Conservation (phyloP, 2,329 filamentous ascomycete species). For the Seiridium cupressi region DNA sequence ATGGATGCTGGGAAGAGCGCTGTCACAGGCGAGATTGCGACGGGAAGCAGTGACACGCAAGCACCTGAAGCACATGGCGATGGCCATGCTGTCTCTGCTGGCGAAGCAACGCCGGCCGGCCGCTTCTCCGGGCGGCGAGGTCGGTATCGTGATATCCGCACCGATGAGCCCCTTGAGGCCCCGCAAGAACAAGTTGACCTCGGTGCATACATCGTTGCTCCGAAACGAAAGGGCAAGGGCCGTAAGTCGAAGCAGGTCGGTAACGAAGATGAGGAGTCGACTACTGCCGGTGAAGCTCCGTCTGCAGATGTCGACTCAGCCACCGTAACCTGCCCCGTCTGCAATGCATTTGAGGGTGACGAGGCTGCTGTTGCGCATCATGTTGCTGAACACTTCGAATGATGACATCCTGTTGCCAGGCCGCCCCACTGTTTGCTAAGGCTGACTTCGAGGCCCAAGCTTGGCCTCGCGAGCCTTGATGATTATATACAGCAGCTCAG, state of each 20-base stretch:
- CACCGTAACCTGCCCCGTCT: conserved; percentile 59
- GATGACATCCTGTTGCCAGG: background rate
- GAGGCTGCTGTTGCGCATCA: conserved; percentile 67
- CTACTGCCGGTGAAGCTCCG: conserved; percentile 12
- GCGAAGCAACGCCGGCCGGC: conserved; percentile 11
- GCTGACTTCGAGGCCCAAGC: background rate
- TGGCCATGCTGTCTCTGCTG: background rate
- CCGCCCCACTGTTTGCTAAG: background rate
- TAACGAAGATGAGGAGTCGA: conserved; percentile 9
- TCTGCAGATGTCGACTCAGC: conserved; percentile 24
- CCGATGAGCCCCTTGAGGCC: conserved; percentile 32
- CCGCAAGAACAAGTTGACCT: conserved; percentile 46
- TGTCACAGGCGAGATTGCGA: conserved; percentile 13
- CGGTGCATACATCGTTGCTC: conserved; percentile 46
- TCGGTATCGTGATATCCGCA: conserved; percentile 27
- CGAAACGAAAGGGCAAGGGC: conserved; percentile 25
- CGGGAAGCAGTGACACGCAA: background rate
- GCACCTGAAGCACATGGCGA: background rate
- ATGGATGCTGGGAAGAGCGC: conserved; percentile 35
- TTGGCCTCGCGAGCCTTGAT: too few species aligned
- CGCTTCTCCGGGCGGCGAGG: conserved; percentile 13
- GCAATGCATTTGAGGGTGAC: conserved; percentile 64
- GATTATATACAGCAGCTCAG: too few species aligned
- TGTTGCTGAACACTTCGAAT: conserved; percentile 57
- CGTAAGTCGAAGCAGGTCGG: conserved; percentile 16